Evolutionary conservation across 2,329 filamentous ascomycete species (phyloP).

Genomic region (Hymenoscyphus infarciens): DNA sequence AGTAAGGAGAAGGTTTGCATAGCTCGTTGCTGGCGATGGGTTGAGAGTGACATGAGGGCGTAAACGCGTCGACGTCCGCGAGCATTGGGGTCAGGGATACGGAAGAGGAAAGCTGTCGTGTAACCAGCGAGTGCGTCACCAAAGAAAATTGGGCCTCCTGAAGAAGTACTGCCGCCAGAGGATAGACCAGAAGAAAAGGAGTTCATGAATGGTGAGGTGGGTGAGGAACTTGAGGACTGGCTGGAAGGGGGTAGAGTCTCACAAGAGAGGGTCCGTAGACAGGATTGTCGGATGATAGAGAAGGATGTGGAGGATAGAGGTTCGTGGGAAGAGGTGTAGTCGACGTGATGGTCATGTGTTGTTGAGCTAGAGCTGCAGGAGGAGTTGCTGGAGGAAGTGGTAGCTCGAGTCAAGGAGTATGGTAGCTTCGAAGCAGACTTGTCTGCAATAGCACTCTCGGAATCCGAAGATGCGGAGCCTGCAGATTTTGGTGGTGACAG

Average conservation of each 20-base stretch:
- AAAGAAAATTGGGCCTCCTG: conserved; percentile 66
- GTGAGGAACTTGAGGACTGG: conserved; percentile 37
- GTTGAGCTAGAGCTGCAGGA: conserved; percentile 43
- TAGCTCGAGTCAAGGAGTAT: conserved; percentile 19
- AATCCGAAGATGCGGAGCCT: conserved; percentile 27
- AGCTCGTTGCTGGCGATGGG: conserved; percentile 59
- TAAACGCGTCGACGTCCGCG: conserved; percentile 67
- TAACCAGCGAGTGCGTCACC: conserved; percentile 63
- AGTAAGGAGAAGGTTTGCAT: conserved; percentile 65
- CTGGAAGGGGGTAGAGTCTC: conserved; percentile 58
- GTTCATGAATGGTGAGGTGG: conserved; percentile 40
- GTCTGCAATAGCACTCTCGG: conserved; percentile 24
- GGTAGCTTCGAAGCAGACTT: conserved; percentile 21
- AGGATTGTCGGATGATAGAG: conserved; percentile 63
- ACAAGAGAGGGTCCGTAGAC: conserved; percentile 62
- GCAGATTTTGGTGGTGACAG: conserved; percentile 31
- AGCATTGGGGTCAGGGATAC: conserved; percentile 64
- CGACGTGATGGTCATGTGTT: conserved; percentile 60
- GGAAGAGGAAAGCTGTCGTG: conserved; percentile 68
- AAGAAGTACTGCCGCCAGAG: conserved; percentile 46
- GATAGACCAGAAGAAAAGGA: conserved; percentile 37
- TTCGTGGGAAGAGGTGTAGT: conserved; percentile 67
- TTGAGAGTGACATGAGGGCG: conserved; percentile 62
- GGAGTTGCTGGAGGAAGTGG: conserved; percentile 30
- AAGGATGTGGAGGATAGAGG: conserved; percentile 59